phyloP scores from a whole-genome alignment of 2,329 filamentous ascomycete genomes.

The Amesomyces nigricolor region DNA sequence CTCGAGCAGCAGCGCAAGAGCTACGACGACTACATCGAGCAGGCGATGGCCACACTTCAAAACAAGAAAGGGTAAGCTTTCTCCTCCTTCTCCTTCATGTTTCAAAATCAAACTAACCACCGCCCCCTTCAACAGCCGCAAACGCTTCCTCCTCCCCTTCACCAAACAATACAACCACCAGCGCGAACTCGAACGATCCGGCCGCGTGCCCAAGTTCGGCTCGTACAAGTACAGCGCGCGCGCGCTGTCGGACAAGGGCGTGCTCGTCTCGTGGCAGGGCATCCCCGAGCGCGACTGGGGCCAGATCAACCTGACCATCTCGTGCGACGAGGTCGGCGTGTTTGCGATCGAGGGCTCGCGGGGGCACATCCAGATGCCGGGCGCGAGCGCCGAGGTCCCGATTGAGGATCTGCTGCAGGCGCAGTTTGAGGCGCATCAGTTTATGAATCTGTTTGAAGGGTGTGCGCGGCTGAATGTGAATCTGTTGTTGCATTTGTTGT shows the following conservation, averaged over 20 bases:
- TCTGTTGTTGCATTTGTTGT: conserved; percentile 88
- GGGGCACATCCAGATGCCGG: conserved; percentile 92
- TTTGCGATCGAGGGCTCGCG: conserved; percentile 89
- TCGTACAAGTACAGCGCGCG: conserved; percentile 96
- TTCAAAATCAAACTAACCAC: conserved; percentile 23
- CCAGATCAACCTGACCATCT: conserved; percentile 89
- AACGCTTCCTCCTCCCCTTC: conserved; percentile 89
- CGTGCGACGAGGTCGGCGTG: conserved; percentile 86
- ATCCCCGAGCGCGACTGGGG: conserved; percentile 80
- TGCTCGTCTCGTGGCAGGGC: conserved; percentile 85
- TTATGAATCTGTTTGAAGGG: conserved; percentile 89
- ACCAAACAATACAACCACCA: conserved; percentile 99
- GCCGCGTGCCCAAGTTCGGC: conserved; percentile 93
- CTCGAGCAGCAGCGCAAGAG: conserved; percentile 93
- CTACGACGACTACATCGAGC: conserved; percentile 99
- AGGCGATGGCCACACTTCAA: conserved; percentile 93
- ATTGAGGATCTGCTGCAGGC: conserved; percentile 93
- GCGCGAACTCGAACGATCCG: conserved; percentile 85
- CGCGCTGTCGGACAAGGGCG: conserved; percentile 84
- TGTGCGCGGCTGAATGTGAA: conserved; percentile 90
- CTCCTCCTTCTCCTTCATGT: not conserved
- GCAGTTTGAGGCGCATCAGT: conserved; percentile 95
- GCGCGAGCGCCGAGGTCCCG: conserved; percentile 79
- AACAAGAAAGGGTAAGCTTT: conserved; percentile 78
- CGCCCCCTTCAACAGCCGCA: conserved; percentile 54